phyloP scores from a whole-genome alignment of 2,329 filamentous ascomycete genomes.

The Clonostachys solani region DNA sequence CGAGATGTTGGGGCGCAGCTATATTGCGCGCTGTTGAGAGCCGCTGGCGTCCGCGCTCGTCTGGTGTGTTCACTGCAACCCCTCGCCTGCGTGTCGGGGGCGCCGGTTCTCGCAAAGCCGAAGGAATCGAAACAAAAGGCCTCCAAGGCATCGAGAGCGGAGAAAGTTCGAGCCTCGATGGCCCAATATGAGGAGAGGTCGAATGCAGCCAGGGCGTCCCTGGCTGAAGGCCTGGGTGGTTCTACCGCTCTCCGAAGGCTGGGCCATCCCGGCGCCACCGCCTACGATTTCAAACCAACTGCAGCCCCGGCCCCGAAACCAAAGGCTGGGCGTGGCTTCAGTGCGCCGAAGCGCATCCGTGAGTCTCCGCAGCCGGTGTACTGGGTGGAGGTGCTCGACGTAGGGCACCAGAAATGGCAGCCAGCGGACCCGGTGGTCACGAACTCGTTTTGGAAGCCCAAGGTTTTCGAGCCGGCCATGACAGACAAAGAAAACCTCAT shows the following conservation, averaged over 20 bases:
- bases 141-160: conserved; percentile 21
- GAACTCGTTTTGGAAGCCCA: conserved; percentile 67
- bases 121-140: conserved; percentile 15
- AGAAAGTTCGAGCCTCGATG: conserved; percentile 30
- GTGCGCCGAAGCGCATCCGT: conserved; percentile 39
- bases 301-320: conserved; percentile 22
- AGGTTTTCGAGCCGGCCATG: conserved; percentile 76
- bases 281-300: conserved; percentile 42
- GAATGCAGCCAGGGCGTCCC: conserved; percentile 13
- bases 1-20: conserved; percentile 87
- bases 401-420: conserved; percentile 86
- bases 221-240: not conserved
- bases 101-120: conserved; percentile 41
- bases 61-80: conserved; percentile 89
- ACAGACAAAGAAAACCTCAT: conserved; percentile 73
- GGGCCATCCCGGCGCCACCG: conserved; percentile 50
- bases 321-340: conserved; percentile 15
- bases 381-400: conserved; percentile 91
- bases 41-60: conserved; percentile 75
- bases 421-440: conserved; percentile 83
- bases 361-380: conserved; percentile 81
- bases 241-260: conserved; percentile 41
- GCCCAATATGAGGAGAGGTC: conserved; percentile 30
- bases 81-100: conserved; percentile 60
- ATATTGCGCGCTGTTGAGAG: conserved; percentile 81